Percentiles rank a stretch among this genome's conserved stretches.
These are phyloP conservation scores for Hordeum marinum DNA, from an alignment of 176 grass and related monocot genomes.

Conservation along the genomic window DNA sequence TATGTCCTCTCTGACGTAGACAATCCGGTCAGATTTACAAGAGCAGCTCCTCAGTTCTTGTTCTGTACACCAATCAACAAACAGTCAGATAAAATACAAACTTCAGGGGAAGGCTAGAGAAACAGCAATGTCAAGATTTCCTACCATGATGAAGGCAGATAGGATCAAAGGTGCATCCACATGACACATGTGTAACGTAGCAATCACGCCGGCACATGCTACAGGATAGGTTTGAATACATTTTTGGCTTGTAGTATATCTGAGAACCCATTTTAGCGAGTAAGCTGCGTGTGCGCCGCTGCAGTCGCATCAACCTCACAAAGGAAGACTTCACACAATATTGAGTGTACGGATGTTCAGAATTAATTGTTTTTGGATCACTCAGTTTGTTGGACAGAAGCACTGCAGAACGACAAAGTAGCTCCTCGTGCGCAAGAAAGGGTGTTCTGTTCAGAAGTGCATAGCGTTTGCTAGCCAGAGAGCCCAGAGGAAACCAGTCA, in stretches of 20 bases:
- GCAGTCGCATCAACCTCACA: slow-evolving; percentile 66
- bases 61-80: slow-evolving; percentile 44
- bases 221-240: slow-evolving; percentile 43
- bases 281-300: slow-evolving; percentile 38
- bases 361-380: slow-evolving; percentile 22
- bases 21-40: slow-evolving; percentile 48
- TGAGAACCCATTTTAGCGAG: slow-evolving; percentile 63
- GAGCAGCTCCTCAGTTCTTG: slow-evolving; percentile 70
- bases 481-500: slow-evolving; percentile 70
- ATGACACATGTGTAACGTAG: slow-evolving; percentile 68
- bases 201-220: slow-evolving; percentile 83
- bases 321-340: slow-evolving; percentile 66
- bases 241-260: slow-evolving; percentile 43
- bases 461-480: slow-evolving; percentile 62
- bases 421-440: slow-evolving; percentile 80
- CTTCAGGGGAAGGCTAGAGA: not conserved
- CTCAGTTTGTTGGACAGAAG: slow-evolving; percentile 51
- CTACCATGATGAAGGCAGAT: slow-evolving; percentile 93
- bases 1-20: slow-evolving; percentile 73
- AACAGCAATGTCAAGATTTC: slow-evolving; percentile 12
- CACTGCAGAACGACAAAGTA: slow-evolving; percentile 71
- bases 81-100: not conserved
- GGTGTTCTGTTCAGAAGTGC: slow-evolving; percentile 57
- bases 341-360: slow-evolving; percentile 51
- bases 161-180: slow-evolving; percentile 68